A percentile compares a stretch with the other conserved stretches of the same genome.
Evolutionary conservation across 1,284 basidiomycete species (phyloP).

Genomic region (Irpex sp.): DNA sequence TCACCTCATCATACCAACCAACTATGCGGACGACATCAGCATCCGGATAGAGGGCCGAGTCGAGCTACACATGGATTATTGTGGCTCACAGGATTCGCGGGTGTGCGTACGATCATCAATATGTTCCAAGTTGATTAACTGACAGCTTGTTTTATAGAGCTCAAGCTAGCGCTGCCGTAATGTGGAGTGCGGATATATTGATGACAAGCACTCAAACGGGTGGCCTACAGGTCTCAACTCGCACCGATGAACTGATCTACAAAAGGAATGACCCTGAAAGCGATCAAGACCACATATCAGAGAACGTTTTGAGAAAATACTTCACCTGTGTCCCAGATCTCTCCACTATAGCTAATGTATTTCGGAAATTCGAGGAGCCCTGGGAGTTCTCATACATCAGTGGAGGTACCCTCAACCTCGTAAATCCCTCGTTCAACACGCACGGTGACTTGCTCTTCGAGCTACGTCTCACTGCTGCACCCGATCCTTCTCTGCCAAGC

Average conservation of each 20-base stretch:
- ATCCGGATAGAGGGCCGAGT: slow-evolving; percentile 19
- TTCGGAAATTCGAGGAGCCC: slow-evolving; percentile 24
- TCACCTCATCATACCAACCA: slow-evolving; percentile 17
- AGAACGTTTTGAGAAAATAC: slow-evolving; percentile 16
- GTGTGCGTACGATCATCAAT: neutral
- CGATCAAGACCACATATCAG: slow-evolving; percentile 7
- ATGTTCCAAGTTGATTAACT: neutral
- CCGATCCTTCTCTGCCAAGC: neutral
- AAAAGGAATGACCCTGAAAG: neutral
- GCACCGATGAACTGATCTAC: neutral
- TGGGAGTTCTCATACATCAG: slow-evolving; percentile 26
- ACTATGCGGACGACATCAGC: slow-evolving; percentile 12
- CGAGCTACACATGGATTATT: slow-evolving; percentile 8
- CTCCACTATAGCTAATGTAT: slow-evolving; percentile 18
- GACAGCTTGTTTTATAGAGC: neutral
- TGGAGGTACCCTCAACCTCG: slow-evolving; percentile 21
- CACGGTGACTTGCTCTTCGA: slow-evolving; percentile 29
- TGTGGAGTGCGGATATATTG: no score
- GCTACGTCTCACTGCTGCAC: slow-evolving; percentile 15
- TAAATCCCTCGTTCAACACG: slow-evolving; percentile 27
- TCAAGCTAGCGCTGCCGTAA: no score
- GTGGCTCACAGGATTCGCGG: neutral
- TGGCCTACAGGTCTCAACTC: no score
- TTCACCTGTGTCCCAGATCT: slow-evolving; percentile 22
- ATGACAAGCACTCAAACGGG: no score